These are phyloP conservation scores for Neopestalotiopsis rosae DNA, from an alignment of 2,329 filamentous ascomycete species.

Conservation along the genomic window DNA sequence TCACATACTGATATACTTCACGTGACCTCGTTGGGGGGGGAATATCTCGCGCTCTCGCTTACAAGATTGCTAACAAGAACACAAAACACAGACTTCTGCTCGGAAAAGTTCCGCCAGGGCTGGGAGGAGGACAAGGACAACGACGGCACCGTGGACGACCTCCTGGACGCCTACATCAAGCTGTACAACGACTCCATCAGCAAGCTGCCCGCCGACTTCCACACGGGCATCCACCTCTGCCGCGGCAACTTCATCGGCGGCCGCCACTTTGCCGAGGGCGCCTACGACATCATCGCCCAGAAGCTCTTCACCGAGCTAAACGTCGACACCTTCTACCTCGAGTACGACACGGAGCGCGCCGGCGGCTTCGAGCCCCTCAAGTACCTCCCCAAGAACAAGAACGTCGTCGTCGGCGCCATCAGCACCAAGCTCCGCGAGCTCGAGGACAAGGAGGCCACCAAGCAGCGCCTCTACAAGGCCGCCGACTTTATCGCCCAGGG, in stretches of 20 bases:
- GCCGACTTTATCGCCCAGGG: conserved; percentile 75
- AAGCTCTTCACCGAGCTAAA: conserved; percentile 69
- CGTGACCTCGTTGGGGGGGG: neutral
- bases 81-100: conserved; percentile 70
- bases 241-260: conserved; percentile 70
- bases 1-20: neutral
- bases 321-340: conserved; percentile 71
- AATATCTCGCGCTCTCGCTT: too few relatives aligned
- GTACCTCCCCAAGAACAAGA: conserved; percentile 64
- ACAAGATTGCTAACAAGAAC: neutral
- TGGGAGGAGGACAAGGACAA: conserved; percentile 74
- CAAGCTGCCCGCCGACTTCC: conserved; percentile 70
- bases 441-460: conserved; percentile 69
- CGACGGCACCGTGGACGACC: conserved; percentile 69
- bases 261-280: conserved; percentile 69
- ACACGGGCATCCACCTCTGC: conserved; percentile 79
- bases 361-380: conserved; percentile 71
- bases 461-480: conserved; percentile 61
- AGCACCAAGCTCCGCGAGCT: conserved; percentile 67
- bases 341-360: conserved; percentile 69
- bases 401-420: conserved; percentile 68
- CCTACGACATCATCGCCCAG: conserved; percentile 70
- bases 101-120: conserved; percentile 71
- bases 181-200: conserved; percentile 77
- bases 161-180: conserved; percentile 76